A percentile compares a stretch with the other conserved stretches of the same genome.
These are phyloP conservation scores for Claviceps sp. DNA, from an alignment of 2,329 filamentous ascomycete genomes.

Conservation along the genomic window DNA sequence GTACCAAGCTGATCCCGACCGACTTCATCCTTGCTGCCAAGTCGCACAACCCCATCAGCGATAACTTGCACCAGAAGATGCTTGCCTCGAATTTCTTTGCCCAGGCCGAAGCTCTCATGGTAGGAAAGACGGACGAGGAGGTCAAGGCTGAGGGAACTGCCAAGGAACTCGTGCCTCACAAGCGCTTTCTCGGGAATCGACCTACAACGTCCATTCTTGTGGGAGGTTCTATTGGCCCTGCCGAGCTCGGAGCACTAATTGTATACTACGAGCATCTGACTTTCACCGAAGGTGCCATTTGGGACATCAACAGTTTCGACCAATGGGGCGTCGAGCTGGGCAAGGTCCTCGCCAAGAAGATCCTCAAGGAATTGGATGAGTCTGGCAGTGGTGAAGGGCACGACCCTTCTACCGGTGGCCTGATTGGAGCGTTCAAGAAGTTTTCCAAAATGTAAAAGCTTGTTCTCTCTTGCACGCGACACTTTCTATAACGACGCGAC, in stretches of 20 bases:
- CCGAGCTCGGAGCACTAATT: conserved; percentile 85
- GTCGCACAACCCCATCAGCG: conserved; percentile 88
- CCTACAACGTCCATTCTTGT: conserved; percentile 89
- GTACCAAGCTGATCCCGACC: conserved; percentile 94
- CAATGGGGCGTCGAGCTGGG: conserved; percentile 99
- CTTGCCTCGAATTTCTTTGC: conserved; percentile 85
- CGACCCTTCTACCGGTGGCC: conserved; percentile 74
- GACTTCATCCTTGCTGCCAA: conserved; percentile 96
- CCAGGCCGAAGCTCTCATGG: conserved; percentile 80
- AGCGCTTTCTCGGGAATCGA: conserved; percentile 96
- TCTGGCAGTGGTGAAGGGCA: conserved; percentile 59
- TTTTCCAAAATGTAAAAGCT: conserved; percentile 36
- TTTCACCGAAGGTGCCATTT: conserved; percentile 92
- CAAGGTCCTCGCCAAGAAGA: conserved; percentile 91
- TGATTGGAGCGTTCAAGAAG: conserved; percentile 89
- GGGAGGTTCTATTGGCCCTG: conserved; percentile 85
- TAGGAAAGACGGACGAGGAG: conserved; percentile 72
- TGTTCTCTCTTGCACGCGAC: too few relatives aligned
- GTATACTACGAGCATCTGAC: conserved; percentile 99
- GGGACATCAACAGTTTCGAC: conserved; percentile 99
- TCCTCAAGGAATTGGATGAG: conserved; percentile 71
- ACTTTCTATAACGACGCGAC: background rate
- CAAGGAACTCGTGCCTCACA: conserved; percentile 79
- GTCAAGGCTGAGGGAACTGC: conserved; percentile 63
- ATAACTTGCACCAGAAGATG: conserved; percentile 95